A percentile compares a stretch with the other conserved stretches of the same genome.
phyloP scores from a whole-genome alignment of 2,329 filamentous ascomycete genomes.

The Knufia petricola region DNA sequence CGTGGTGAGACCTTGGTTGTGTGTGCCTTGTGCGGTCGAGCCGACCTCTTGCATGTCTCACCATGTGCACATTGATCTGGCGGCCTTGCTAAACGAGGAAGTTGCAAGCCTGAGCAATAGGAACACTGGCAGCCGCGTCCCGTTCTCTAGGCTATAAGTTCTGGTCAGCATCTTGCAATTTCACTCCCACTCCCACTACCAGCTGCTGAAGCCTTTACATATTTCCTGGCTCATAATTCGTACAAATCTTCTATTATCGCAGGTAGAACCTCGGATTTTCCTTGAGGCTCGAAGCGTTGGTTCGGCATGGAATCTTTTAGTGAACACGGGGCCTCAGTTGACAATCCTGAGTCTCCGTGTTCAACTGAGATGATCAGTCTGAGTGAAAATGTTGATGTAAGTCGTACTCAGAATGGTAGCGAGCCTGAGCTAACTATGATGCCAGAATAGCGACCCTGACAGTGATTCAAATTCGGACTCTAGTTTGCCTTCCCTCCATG shows the following conservation, averaged over 20 bases:
- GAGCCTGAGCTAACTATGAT: conserved; percentile 2
- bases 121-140: neutral
- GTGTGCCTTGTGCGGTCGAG: conserved; percentile 1
- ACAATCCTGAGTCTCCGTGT: neutral
- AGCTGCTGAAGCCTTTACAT: conserved; percentile 2
- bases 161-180: neutral
- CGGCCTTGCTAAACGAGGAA: conserved; percentile 2
- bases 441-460: conserved; percentile 1
- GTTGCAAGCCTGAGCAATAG: conserved; percentile 3
- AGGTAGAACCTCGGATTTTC: conserved; percentile 1
- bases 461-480: conserved; percentile 2
- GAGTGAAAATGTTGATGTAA: conserved; percentile 2
- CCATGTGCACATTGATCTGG: neutral
- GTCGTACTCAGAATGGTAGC: conserved; percentile 1
- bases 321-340: conserved; percentile 1
- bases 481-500: conserved; percentile 2
- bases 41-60: conserved; percentile 1
- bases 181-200: neutral
- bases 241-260: conserved; percentile 2
- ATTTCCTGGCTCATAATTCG: conserved; percentile 3
- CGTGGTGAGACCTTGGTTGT: neutral
- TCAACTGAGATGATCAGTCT: neutral
- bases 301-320: conserved; percentile 4
- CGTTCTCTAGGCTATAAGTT: conserved; percentile 1
- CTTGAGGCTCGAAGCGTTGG: conserved; percentile 1